Conservation (phyloP, 2,329 filamentous ascomycete species). For the Colletotrichum gigasporum region DNA sequence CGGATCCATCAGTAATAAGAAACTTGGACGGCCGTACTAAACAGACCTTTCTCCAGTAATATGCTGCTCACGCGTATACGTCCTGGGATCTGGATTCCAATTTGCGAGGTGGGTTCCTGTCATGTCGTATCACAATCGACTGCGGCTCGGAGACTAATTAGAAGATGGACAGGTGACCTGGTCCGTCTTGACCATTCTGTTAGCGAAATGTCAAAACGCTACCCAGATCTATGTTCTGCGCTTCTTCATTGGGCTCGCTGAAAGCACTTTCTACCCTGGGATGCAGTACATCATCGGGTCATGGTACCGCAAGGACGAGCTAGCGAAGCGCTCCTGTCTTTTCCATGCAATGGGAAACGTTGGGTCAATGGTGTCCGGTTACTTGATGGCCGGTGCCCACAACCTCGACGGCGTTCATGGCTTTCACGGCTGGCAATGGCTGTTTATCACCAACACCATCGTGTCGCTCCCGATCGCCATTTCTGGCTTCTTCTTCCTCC, state of each 20-base stretch:
- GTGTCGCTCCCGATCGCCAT: conserved; percentile 63
- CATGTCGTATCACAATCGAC: conserved; percentile 34
- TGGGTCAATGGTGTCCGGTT: conserved; percentile 66
- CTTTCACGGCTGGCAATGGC: conserved; percentile 62
- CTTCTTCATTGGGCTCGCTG: conserved; percentile 54
- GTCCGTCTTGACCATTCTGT: conserved; percentile 12
- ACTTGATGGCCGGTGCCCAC: conserved; percentile 64
- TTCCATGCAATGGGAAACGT: conserved; percentile 60
- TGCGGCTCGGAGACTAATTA: too few relatives aligned
- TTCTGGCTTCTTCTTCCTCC: conserved; percentile 60
- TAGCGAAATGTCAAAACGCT: neutral
- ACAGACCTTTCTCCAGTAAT: conserved; percentile 38
- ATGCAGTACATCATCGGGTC: conserved; percentile 55
- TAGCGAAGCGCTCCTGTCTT: conserved; percentile 61
- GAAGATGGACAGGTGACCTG: conserved; percentile 19
- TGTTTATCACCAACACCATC: conserved; percentile 67
- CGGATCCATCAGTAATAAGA: too few relatives aligned
- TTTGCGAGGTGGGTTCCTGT: conserved; percentile 39
- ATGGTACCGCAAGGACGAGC: conserved; percentile 53
- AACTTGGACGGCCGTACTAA: conserved; percentile 21
- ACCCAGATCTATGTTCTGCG: conserved; percentile 51
- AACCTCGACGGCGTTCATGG: conserved; percentile 59
- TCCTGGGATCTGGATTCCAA: conserved; percentile 41
- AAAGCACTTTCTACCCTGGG: conserved; percentile 49
- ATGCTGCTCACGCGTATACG: conserved; percentile 42